Evolutionary conservation across 208 protist species (phyloP), one percentile per base, ranked within the genome.

Genomic region (Angomonas deanei): DNA sequence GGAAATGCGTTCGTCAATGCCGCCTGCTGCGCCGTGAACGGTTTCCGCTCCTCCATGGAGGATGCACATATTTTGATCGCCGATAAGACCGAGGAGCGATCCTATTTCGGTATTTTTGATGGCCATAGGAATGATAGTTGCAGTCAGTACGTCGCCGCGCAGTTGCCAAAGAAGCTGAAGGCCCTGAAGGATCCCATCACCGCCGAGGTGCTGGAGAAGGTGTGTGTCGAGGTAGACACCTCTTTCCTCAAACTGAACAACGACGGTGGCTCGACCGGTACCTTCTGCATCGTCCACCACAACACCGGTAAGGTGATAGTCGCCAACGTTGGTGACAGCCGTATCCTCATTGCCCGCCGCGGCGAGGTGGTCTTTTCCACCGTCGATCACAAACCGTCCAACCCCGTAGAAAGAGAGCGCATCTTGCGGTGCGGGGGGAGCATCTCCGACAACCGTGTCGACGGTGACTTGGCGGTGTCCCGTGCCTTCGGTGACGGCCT

Each of bases 381-480:
- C 19, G 74, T 79, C 42, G 96, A 98, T 61, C 96, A 98, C 84
- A 97, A 97, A 63, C 93, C 94, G 10, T 74, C 52, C 27, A 79
- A 86, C 55, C 59, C 68, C 3, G 64, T 61, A 15, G 92, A 97
- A 71, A 61, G 61, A 8, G 69, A 84, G 32, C 91, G 96, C 52
- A 97, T 98, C 53, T 69, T 84, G 54, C 79, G 73, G 28, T 84
- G 78, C 52, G 93, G 92, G 26, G 96, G 96, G 27, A 89, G 74
- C 61, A 92, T 98, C 33, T 64, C 81, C 52, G 76, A 77, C 47
- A 83, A 80, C 55, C 87, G 96, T 36, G 96, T 98, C 3, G 89
- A 97, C 66, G 96, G 96, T 39, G 87, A 93, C 62, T 81, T 98
- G 11, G 96, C 92, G 39, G 91, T 98, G 19, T 93, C 86, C 4